Base-by-base conservation (phyloP, 2,329 filamentous ascomycete genomes). In the Fonsecaea monophora region DNA sequence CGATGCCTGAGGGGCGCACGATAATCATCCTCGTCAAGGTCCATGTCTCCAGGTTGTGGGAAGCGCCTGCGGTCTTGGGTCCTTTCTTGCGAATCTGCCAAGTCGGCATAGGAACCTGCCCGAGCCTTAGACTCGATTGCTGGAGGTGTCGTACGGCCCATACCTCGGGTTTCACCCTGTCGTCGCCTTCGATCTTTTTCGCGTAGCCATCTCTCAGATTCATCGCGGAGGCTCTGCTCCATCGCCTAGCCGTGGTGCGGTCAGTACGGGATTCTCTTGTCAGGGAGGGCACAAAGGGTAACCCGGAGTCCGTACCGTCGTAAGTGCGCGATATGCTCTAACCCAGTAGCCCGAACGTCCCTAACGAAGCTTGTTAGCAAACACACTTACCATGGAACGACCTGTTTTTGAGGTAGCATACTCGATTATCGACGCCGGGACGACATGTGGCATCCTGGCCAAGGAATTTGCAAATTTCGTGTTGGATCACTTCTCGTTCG, bases 381-480 rank as follows among this genome's bases (percentile, higher is more conserved):
- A 35, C 25, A 66, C 48, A 70, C 63, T 62, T 65, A 67, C 65
- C 63, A 50, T 53, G 42, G 35, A 34, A 50, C 9, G 10, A 50
- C 37, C 38, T 35, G 15, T 38, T 35, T 32, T 32, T 18, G 71
- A 76, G 78, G 71, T 77, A 75, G 75, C 66, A 60, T 85, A 92
- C 90, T 85, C 91, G 87, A 79, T 91, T 90, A 73, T 86, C 87
- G 74, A 89, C 89, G 67, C 90, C 69, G 32, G 90, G 75, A 89
- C 89, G 76, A 92, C 90, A 74, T 92, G 85, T 71, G 73, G 91
- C 91, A 83, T 94, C 91, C 78, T 92, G 92, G 75, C 91, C 91
- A 73, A 94, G 85, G 78, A 92, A 94, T 76, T 90, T 90, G 82
- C 91, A 93, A 72, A 94, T 92, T 78, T 94, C 91, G 77, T 90